Evolutionary conservation across 2,329 filamentous ascomycete genomes (phyloP).

Genomic region (Epichloe gansuensis): DNA sequence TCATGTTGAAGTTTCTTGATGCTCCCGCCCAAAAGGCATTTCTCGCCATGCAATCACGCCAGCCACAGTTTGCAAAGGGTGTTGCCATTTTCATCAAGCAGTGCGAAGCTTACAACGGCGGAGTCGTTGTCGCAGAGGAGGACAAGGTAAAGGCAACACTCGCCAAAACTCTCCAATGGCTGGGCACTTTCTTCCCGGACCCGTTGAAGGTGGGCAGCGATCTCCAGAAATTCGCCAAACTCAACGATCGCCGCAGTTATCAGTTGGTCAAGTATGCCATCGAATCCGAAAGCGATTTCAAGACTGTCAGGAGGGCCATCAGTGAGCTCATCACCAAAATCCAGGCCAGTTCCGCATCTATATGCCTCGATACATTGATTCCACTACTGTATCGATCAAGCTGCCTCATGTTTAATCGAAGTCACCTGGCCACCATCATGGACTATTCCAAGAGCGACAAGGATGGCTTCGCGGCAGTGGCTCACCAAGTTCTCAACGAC

Average conservation of each 20-base stretch:
- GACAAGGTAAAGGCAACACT: constrained; percentile 59
- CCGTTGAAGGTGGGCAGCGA: constrained; percentile 58
- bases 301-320: constrained; percentile 78
- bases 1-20: constrained; percentile 70
- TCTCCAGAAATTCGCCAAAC: constrained; percentile 80
- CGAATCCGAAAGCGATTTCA: constrained; percentile 78
- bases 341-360: constrained; percentile 51
- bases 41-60: constrained; percentile 71
- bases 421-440: constrained; percentile 83
- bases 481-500: constrained; percentile 82
- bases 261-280: constrained; percentile 80
- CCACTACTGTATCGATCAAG: constrained; percentile 76
- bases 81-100: constrained; percentile 65
- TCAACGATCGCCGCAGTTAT: constrained; percentile 81
- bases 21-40: constrained; percentile 73
- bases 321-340: constrained; percentile 80
- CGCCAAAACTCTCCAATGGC: constrained; percentile 57
- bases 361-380: constrained; percentile 65
- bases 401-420: constrained; percentile 83
- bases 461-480: constrained; percentile 61
- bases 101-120: constrained; percentile 87
- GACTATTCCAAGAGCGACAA: constrained; percentile 76
- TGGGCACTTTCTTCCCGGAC: constrained; percentile 69
- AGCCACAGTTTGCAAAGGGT: constrained; percentile 60
- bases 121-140: constrained; percentile 62